phyloP scores from a whole-genome alignment of 352 stramenopile species.

The Peronosclerospora sorghi region DNA sequence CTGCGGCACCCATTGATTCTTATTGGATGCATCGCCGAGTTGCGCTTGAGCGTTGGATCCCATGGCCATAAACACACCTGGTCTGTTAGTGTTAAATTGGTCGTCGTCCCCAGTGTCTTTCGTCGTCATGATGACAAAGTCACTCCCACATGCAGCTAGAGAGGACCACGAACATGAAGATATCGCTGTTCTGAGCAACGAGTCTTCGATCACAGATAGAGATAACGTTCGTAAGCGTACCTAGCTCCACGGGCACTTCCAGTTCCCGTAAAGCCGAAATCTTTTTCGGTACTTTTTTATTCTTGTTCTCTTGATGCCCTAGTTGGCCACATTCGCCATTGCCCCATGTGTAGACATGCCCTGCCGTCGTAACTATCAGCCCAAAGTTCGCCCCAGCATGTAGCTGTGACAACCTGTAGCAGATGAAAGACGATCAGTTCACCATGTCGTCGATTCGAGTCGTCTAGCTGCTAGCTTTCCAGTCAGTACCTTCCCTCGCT shows the following conservation, averaged over 20 bases:
- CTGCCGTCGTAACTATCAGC: slow-evolving; percentile 38
- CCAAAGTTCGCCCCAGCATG: slow-evolving; percentile 49
- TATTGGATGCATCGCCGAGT: slow-evolving; percentile 49
- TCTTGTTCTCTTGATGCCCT: slow-evolving; percentile 79
- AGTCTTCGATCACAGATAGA: too few species aligned
- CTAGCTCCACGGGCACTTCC: slow-evolving; percentile 55
- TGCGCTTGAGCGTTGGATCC: slow-evolving; percentile 61
- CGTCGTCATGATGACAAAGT: slow-evolving; percentile 69
- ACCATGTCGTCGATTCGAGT: background rate
- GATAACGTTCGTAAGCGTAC: slow-evolving; percentile 24
- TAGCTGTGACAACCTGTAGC: slow-evolving; percentile 43
- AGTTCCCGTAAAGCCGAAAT: slow-evolving; percentile 72
- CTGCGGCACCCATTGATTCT: slow-evolving; percentile 78
- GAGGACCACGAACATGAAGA: slow-evolving; percentile 1
- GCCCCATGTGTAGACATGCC: slow-evolving; percentile 72
- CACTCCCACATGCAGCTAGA: slow-evolving; percentile 38
- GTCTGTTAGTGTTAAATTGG: slow-evolving; percentile 68
- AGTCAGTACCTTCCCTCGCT: slow-evolving; percentile 46
- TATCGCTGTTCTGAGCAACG: too few species aligned
- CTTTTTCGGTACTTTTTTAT: slow-evolving; percentile 79
- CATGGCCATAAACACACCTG: slow-evolving; percentile 75
- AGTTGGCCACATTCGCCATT: slow-evolving; percentile 68
- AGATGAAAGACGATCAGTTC: background rate
- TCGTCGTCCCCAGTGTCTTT: slow-evolving; percentile 49
- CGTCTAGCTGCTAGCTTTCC: too few species aligned